Evolutionary conservation across 2,329 filamentous ascomycete genomes (phyloP).

Genomic region (Xylariaceae sp.): DNA sequence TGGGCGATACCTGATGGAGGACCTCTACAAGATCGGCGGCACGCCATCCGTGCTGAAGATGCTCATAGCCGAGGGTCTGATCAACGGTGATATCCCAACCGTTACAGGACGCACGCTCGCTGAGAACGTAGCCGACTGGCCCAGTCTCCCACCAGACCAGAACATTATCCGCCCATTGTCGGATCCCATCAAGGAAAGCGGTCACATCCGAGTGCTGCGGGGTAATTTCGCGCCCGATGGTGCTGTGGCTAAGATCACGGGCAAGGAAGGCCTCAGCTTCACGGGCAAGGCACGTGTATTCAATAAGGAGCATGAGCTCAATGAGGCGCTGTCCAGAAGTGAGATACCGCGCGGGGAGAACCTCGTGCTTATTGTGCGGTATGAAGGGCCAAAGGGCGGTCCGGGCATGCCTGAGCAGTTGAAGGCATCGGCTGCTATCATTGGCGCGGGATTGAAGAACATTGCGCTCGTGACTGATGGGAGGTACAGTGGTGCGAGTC

Average conservation of each 20-base stretch:
- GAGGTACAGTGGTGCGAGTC: constrained; percentile 78
- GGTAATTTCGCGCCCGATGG: constrained; percentile 86
- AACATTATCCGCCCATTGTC: constrained; percentile 73
- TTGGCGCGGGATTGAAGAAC: constrained; percentile 83
- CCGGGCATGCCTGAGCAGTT: constrained; percentile 97
- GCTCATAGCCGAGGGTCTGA: constrained; percentile 62
- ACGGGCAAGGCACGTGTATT: constrained; percentile 77
- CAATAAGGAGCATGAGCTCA: constrained; percentile 75
- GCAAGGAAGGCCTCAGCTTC: constrained; percentile 84
- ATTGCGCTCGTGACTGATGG: constrained; percentile 91
- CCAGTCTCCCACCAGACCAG: constrained; percentile 58
- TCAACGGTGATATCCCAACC: constrained; percentile 65
- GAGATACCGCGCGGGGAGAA: constrained; percentile 68
- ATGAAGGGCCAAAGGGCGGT: constrained; percentile 88
- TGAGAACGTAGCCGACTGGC: constrained; percentile 65
- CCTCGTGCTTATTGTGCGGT: constrained; percentile 82
- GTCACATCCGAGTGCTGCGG: constrained; percentile 81
- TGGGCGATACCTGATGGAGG: constrained; percentile 76
- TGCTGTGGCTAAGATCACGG: constrained; percentile 92
- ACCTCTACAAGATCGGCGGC: constrained; percentile 70
- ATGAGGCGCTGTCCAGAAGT: constrained; percentile 63
- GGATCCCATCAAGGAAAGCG: constrained; percentile 69
- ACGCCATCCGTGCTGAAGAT: constrained; percentile 70
- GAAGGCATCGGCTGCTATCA: constrained; percentile 80
- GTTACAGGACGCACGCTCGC: constrained; percentile 70